Evolutionary conservation across 805 yeast genomes (phyloP).

Genomic region (Kuraishia capsulata): DNA sequence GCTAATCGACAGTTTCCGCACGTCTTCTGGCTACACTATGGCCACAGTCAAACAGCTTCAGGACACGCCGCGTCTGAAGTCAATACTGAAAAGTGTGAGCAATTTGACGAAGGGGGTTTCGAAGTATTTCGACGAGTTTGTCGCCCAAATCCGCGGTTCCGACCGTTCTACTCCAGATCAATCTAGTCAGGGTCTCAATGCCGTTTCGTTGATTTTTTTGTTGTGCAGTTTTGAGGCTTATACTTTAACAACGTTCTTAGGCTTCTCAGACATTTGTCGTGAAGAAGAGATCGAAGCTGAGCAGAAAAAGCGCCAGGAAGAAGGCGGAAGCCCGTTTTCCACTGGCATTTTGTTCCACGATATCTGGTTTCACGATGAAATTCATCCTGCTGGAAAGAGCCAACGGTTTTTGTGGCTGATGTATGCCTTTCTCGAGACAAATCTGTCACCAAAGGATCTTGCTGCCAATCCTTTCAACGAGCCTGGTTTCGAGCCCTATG

Average conservation of each 20-base stretch:
- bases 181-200: constrained; percentile 29
- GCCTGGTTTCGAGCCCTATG: constrained; percentile 2
- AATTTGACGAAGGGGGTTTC: constrained; percentile 53
- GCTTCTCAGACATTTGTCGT: not conserved
- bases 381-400: constrained; percentile 60
- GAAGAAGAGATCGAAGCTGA: constrained; percentile 13
- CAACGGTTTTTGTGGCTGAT: constrained; percentile 74
- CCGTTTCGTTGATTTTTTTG: constrained; percentile 69
- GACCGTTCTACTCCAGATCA: constrained; percentile 1
- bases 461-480: constrained; percentile 21
- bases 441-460: constrained; percentile 38
- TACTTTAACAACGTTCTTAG: constrained; percentile 12
- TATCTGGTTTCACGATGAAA: constrained; percentile 53
- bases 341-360: constrained; percentile 53
- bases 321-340: constrained; percentile 5
- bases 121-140: constrained; percentile 35
- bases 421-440: constrained; percentile 73
- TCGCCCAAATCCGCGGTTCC: constrained; percentile 8
- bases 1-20: not conserved
- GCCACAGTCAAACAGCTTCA: constrained; percentile 70
- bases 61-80: constrained; percentile 89
- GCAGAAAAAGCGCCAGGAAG: constrained; percentile 1
- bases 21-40: constrained; percentile 20
- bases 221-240: constrained; percentile 51
- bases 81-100: constrained; percentile 80